Percentiles rank a stretch among this genome's conserved stretches.
These are phyloP conservation scores for Teunomyces stri DNA, from an alignment of 805 yeast genomes.

Conservation along the genomic window DNA sequence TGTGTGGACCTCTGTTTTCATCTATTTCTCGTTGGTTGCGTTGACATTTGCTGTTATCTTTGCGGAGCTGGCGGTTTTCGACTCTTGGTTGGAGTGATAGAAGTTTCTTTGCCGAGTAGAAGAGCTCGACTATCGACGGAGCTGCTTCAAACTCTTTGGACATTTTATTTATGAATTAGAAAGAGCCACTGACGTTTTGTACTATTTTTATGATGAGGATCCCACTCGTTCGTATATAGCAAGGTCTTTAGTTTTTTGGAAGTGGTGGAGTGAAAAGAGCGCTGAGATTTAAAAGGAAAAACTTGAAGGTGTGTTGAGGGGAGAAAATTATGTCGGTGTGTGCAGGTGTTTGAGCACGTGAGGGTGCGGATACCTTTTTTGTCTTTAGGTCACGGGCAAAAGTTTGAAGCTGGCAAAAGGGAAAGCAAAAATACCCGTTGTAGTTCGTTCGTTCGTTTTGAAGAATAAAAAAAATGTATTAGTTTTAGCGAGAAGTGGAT, in stretches of 20 bases:
- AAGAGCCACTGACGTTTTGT: not conserved
- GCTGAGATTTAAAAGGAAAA: not conserved
- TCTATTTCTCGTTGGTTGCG: constrained; percentile 11
- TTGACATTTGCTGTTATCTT: constrained; percentile 30
- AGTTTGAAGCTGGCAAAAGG: not conserved
- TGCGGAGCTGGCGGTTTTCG: constrained; percentile 37
- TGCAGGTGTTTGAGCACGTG: not conserved
- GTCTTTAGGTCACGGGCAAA: not conserved
- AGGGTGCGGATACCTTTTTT: not conserved
- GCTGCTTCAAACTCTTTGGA: constrained; percentile 13
- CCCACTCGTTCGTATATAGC: not conserved
- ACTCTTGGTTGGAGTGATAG: constrained; percentile 38
- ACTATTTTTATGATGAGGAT: not conserved
- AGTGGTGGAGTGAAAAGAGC: not conserved
- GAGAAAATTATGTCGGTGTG: not conserved
- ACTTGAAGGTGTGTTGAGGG: not conserved
- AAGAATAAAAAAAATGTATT: too few relatives aligned
- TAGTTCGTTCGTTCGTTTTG: too few relatives aligned
- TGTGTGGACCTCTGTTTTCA: constrained; percentile 7
- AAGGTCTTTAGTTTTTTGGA: not conserved
- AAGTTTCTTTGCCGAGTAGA: constrained; percentile 40
- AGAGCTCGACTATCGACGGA: constrained; percentile 43
- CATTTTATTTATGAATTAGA: not conserved
- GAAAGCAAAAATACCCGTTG: not conserved
- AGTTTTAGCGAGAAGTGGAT: too few relatives aligned